Conservation (phyloP, 164 flowering plant genomes). For the Kalanchoe fedtschenkoi region DNA sequence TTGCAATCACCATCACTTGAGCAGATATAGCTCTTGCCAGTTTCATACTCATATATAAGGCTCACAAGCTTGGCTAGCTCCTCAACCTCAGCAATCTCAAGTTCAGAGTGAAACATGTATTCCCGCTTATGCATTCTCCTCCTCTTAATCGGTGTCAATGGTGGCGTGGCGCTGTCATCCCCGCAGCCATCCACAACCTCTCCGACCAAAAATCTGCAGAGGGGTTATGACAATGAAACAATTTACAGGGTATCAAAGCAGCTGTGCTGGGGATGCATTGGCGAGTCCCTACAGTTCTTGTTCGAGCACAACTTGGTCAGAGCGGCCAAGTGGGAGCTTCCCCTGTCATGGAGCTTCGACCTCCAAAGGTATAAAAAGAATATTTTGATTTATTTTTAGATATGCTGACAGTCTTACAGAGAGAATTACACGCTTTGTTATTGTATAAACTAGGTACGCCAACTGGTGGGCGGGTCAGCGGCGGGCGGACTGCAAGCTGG, state of each 20-base stretch:
- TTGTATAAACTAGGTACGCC: slow-evolving; percentile 27
- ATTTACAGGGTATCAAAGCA: slow-evolving; percentile 35
- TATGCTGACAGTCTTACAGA: no score
- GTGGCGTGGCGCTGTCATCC: no score
- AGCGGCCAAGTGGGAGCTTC: slow-evolving; percentile 58
- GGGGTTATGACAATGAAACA: slow-evolving; percentile 19
- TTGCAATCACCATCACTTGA: not conserved
- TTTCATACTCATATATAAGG: not conserved
- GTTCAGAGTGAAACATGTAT: not conserved
- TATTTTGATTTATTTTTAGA: no score
- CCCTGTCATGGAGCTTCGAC: slow-evolving; percentile 51
- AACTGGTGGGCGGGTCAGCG: slow-evolving; percentile 69
- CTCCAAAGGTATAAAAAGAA: slow-evolving; percentile 25
- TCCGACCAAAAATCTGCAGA: not conserved
- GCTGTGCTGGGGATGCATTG: slow-evolving; percentile 44
- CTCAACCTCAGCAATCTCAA: not conserved
- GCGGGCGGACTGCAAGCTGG: slow-evolving; percentile 41
- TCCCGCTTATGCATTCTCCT: not conserved
- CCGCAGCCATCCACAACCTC: not conserved
- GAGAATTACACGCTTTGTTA: no score
- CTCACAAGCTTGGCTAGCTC: not conserved
- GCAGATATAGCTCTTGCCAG: not conserved
- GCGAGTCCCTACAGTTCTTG: slow-evolving; percentile 47
- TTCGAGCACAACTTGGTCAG: slow-evolving; percentile 60
- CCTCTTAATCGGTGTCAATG: not conserved